A percentile compares a stretch with the other conserved stretches of the same genome.
These are phyloP conservation scores for Keithomyces neogunnii DNA, from an alignment of 2,329 filamentous ascomycete genomes.

Conservation along the genomic window DNA sequence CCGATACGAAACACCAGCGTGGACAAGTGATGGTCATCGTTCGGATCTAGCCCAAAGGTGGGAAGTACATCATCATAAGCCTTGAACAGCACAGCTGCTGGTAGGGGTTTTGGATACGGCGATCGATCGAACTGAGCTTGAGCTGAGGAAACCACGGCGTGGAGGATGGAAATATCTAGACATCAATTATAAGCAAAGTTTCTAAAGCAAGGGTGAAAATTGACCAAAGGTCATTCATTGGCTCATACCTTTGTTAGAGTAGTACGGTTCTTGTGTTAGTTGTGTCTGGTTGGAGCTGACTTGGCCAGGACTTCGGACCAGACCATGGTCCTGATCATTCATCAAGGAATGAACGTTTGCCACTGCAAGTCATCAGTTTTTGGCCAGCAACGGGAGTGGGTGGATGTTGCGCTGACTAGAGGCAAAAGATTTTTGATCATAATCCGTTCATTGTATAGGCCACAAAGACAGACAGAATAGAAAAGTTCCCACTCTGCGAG, in stretches of 20 bases:
- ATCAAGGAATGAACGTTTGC: background rate
- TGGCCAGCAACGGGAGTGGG: background rate
- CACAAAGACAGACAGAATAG: background rate
- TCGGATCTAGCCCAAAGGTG: conserved; percentile 59
- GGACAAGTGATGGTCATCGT: conserved; percentile 67
- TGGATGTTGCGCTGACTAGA: conserved; percentile 16
- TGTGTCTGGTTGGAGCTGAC: background rate
- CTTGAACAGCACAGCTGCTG: conserved; percentile 70
- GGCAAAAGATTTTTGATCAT: conserved; percentile 18
- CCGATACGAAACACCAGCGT: conserved; percentile 74
- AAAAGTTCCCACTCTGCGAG: conserved; percentile 9
- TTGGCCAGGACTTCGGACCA: background rate
- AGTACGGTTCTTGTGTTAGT: conserved; percentile 29
- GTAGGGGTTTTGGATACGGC: conserved; percentile 53
- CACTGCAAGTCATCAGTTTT: background rate
- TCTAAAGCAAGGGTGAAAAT: background rate
- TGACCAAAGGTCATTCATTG: too few relatives aligned
- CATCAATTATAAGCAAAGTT: background rate
- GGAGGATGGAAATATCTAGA: conserved; percentile 71
- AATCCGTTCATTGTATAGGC: conserved; percentile 22
- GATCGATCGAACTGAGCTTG: conserved; percentile 52
- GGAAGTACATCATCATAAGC: conserved; percentile 74
- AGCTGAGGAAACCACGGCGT: conserved; percentile 66
- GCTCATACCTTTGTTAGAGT: conserved; percentile 50
- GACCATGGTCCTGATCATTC: background rate